These are phyloP conservation scores for Zanthoxylum bungeanum DNA, from an alignment of 345 rosid species.

Conservation along the genomic window DNA sequence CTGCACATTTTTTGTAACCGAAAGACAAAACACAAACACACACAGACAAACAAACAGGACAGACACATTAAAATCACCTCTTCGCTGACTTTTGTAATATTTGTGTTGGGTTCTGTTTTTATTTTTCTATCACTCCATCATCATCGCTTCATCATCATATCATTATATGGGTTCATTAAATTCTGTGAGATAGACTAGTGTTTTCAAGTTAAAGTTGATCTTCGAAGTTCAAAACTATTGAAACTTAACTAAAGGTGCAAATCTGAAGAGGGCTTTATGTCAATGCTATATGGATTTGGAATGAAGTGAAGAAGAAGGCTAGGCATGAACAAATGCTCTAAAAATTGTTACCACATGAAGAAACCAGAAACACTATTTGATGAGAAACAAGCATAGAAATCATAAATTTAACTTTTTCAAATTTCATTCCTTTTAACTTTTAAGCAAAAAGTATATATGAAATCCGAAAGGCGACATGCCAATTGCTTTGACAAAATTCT, in stretches of 20 bases:
- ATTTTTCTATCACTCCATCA: conserved; percentile 44
- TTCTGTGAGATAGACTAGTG: too few relatives aligned
- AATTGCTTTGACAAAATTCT: background rate
- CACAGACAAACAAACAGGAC: conserved; percentile 45
- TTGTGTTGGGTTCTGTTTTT: conserved; percentile 10
- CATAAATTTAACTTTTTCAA: conserved; percentile 2
- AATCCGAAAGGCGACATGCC: background rate
- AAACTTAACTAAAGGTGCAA: background rate
- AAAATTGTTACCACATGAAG: conserved; percentile 11
- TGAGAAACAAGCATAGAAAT: conserved; percentile 3
- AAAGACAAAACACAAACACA: conserved; percentile 44
- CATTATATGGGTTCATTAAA: background rate
- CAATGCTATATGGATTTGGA: background rate
- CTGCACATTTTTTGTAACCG: conserved; percentile 48
- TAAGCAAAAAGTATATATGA: background rate
- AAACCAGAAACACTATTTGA: conserved; percentile 9
- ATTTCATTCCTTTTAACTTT: background rate
- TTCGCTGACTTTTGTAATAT: conserved; percentile 32
- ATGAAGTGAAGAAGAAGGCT: conserved; percentile 8
- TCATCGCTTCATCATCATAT: conserved; percentile 55
- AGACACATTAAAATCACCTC: conserved; percentile 38
- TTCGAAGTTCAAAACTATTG: background rate
- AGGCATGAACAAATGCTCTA: background rate
- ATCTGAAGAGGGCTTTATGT: conserved; percentile 14
- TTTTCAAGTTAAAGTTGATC: background rate